These are phyloP conservation scores for Naganishia liquefaciens DNA, from an alignment of 1,284 basidiomycete species.

Conservation along the genomic window DNA sequence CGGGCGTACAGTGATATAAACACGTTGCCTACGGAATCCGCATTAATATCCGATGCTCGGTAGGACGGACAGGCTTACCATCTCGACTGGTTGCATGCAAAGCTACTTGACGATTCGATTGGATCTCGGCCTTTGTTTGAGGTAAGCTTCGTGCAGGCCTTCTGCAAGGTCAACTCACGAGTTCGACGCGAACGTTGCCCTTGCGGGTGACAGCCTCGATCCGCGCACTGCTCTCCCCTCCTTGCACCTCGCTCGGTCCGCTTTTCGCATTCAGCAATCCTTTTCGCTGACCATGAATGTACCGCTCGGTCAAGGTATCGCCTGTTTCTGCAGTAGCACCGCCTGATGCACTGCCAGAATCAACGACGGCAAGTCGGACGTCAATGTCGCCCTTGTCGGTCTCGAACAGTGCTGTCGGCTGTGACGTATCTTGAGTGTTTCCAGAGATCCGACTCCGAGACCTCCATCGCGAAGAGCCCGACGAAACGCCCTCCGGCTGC, in stretches of 20 bases:
- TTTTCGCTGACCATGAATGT: conserved; percentile 5
- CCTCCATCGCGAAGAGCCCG: conserved; percentile 14
- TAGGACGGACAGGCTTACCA: not conserved
- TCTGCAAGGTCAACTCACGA: conserved; percentile 18
- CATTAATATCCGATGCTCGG: not conserved
- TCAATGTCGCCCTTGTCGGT: conserved; percentile 30
- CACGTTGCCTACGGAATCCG: conserved; percentile 18
- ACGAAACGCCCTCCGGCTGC: not conserved
- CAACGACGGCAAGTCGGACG: conserved; percentile 27
- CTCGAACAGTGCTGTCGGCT: conserved; percentile 29
- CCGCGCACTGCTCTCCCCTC: conserved; percentile 10
- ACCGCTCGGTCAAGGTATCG: conserved; percentile 17
- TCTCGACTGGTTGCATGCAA: conserved; percentile 29
- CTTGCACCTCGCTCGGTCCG: not conserved
- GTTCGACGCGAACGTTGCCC: conserved; percentile 31
- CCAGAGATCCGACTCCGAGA: conserved; percentile 14
- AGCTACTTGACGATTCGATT: conserved; percentile 13
- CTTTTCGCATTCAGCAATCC: conserved; percentile 7
- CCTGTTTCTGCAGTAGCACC: not conserved
- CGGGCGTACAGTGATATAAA: conserved; percentile 27
- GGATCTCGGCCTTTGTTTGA: conserved; percentile 20
- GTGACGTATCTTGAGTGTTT: not conserved
- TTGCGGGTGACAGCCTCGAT: conserved; percentile 26
- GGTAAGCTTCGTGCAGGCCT: not conserved
- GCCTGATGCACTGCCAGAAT: conserved; percentile 1